A percentile compares a stretch with the other conserved stretches of the same genome.
Evolutionary conservation across 495 filamentous ascomycete genomes (phyloP).

Genomic region (Aspergillus indologenus): DNA sequence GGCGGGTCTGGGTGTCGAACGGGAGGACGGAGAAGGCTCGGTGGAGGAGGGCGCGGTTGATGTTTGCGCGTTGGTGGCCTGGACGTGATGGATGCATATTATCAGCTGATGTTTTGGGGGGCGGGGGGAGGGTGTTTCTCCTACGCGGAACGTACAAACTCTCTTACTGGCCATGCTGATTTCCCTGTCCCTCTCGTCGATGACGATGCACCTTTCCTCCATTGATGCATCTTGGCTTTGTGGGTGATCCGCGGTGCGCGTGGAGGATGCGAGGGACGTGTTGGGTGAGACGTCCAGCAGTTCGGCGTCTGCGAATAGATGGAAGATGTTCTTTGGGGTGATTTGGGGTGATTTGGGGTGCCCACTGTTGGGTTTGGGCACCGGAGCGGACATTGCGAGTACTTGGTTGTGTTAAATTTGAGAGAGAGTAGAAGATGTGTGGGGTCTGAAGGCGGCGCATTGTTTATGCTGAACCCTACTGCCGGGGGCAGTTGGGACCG

Average conservation of each 20-base stretch:
- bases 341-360: no score
- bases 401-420: neutral
- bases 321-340: neutral
- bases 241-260: neutral
- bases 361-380: neutral
- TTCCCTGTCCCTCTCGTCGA: neutral
- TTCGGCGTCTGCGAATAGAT: neutral
- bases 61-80: constrained; percentile 2
- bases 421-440: neutral
- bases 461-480: no score
- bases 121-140: neutral
- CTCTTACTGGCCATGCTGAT: neutral
- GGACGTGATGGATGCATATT: no score
- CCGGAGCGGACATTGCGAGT: neutral
- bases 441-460: no score
- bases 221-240: neutral
- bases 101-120: neutral
- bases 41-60: neutral
- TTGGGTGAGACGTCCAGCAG: neutral
- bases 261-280: neutral
- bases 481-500: no score
- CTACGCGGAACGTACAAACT: neutral
- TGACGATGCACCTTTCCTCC: neutral
- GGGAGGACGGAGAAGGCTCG: neutral
- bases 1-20: neutral